Base-by-base conservation (phyloP, 2,329 filamentous ascomycete species). In the Dactylonectria macrodidyma region DNA sequence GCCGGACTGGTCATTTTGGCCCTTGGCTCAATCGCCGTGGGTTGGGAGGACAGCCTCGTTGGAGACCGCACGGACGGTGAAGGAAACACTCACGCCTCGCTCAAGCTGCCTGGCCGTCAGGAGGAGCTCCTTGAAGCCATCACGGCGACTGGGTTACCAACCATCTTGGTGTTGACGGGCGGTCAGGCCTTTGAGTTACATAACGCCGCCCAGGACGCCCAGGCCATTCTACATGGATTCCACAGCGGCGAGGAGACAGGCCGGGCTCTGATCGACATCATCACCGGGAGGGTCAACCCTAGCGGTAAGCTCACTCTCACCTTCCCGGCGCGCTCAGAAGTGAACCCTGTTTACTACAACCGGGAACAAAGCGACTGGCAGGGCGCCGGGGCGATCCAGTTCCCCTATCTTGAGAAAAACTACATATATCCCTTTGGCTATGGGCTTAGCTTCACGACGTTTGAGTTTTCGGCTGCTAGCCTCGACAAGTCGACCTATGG, bases 381-480 rank as follows among this genome's bases (percentile, higher is more conserved):
- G 44, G 11, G 44, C 44, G 44, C 44, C 2, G 44, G 44, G n/a
- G 44, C 44, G 2, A 47, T 36, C 50, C 33, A 33, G 9, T 52
- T 30, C 11, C 33, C 50, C 22, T 14, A 52, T 52, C 24, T 36
- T 14, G 16, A 52, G 50, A 52, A 36, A 3, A 52, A 33, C 50
- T 52, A 30, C 12, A 33, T 52, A 10, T 52, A 52, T 36, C 46
- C 44, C 16, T 51, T 59, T 19, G 57, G 46, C 12, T 41, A 51
- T 16, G 46, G 57, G 8, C 30, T 59, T 9, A 19, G 24, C n/a
- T 59, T 36, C 34, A 51, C 57, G 14, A 48, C 24, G 12, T 59
- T 59, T 41, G 41, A 47, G 22, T 22, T 59, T 5, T 22, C 19
- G 10, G 36, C 10, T 19, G 44, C 46, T 10, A 19, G 26, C 26